Evolutionary conservation across 768 basidiomycete species (phyloP), one percentile per base, ranked within the genome.

Genomic region (Kwoniella shandongensis): DNA sequence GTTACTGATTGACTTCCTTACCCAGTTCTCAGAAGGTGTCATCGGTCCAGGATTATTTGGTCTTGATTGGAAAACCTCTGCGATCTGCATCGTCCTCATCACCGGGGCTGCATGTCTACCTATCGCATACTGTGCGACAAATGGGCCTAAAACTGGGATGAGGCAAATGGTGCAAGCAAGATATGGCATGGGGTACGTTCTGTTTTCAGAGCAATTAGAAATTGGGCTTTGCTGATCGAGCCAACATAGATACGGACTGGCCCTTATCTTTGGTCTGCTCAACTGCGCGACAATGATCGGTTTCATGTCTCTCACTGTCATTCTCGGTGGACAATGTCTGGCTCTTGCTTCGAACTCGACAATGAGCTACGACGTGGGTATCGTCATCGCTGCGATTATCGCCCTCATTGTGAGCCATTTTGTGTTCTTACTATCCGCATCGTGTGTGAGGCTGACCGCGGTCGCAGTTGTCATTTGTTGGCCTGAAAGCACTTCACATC

Each of bases 131-230:
- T 60, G 52, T 38, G 64, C 54, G 29, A 65, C 60, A 26, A 67
- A 59, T 52, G 65, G 89, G 11, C 88, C 89, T 0, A 85, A 84
- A 70, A 78, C 87, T 0, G 91, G 91, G 11, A 82, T 86, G 68
- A 82, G 89, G 18, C 86, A 91, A 65, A 89, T 92, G 88, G 83
- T 88, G 22, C 82, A 84, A 41, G 85, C 89, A 2, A 77, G 83
- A 23, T 85, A 83, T 69, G 81, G 77, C 52, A 83, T 83, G 63
- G 83, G 83, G 81, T 81, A 22, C 27, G 58, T 29, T 3, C 13
- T 12, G 1, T 26, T 11, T 20, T 26, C 22, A 41, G 10, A 23
- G 18, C 11, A 45, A 13, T n/a, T 1, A n/a, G n/a, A 22, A n/a
- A 7, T 32, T 26, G n/a, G 48, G 42, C n/a, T n/a, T n/a, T 55